These are phyloP conservation scores for Bassia scoparia DNA, from an alignment of 148 eudicot species.

Conservation along the genomic window DNA sequence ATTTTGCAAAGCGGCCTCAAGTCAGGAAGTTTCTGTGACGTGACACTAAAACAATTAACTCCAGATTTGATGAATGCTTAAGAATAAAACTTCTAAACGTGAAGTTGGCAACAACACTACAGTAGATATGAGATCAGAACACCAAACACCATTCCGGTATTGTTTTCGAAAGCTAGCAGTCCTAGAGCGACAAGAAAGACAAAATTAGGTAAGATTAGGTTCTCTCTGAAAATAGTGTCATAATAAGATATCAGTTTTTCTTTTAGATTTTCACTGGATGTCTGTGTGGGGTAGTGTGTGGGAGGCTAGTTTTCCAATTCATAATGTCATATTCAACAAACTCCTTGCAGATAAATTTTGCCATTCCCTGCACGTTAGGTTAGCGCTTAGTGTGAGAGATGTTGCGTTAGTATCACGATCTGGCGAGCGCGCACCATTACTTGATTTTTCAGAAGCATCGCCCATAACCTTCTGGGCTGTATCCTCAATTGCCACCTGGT, in stretches of 20 bases:
- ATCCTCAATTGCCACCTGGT: conserved; percentile 82
- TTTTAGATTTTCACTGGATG: no score
- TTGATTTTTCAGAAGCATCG: no score
- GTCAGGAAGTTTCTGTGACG: not conserved
- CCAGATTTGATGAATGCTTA: not conserved
- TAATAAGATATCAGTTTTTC: no score
- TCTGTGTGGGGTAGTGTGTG: not conserved
- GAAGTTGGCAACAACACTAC: not conserved
- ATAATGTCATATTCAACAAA: conserved; percentile 33
- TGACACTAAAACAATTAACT: not conserved
- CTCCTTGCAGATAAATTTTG: conserved; percentile 90
- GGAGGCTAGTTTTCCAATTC: not conserved
- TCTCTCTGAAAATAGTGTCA: not conserved
- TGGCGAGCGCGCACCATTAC: no score
- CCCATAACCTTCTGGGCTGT: conserved; percentile 84
- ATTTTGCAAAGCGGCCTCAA: not conserved
- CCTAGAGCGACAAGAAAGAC: not conserved
- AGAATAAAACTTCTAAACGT: not conserved
- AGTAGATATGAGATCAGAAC: not conserved
- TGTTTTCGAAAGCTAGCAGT: no score
- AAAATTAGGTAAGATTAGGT: not conserved
- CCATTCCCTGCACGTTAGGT: no score
- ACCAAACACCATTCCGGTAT: not conserved
- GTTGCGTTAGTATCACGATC: no score
- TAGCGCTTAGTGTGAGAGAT: no score